These are phyloP conservation scores for Fusarium irregulare DNA, from an alignment of 2,329 filamentous ascomycete genomes.

Conservation along the genomic window DNA sequence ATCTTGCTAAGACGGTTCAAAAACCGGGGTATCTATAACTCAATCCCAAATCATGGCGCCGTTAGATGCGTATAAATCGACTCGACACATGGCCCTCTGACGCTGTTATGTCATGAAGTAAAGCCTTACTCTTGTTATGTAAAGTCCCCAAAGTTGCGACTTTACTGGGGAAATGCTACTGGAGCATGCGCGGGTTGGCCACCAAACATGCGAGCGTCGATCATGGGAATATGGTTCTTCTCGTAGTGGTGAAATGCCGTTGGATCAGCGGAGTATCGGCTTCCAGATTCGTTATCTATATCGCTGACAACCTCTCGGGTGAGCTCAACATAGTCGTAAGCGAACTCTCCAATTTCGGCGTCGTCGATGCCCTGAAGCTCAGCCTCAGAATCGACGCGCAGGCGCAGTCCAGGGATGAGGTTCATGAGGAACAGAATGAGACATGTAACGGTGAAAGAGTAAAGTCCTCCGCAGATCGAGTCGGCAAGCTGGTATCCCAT, in stretches of 20 bases:
- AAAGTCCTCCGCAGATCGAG: slow-evolving; percentile 78
- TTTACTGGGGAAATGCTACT: slow-evolving; percentile 41
- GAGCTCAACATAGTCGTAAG: slow-evolving; percentile 94
- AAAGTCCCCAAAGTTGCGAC: neutral
- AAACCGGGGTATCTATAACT: slow-evolving; percentile 46
- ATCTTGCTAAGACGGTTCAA: slow-evolving; percentile 14
- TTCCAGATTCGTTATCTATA: slow-evolving; percentile 57
- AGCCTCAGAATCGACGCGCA: slow-evolving; percentile 80
- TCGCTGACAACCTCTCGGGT: slow-evolving; percentile 67
- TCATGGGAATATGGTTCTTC: slow-evolving; percentile 62
- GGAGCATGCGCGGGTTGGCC: slow-evolving; percentile 43
- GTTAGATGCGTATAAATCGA: slow-evolving; percentile 36
- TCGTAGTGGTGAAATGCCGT: slow-evolving; percentile 57
- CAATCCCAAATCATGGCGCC: slow-evolving; percentile 39
- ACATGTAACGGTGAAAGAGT: slow-evolving; percentile 82
- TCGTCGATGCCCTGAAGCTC: slow-evolving; percentile 90
- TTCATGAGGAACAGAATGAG: slow-evolving; percentile 85
- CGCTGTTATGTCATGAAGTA: neutral
- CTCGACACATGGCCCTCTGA: slow-evolving; percentile 10
- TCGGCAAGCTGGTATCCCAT: slow-evolving; percentile 87
- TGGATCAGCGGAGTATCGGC: slow-evolving; percentile 57
- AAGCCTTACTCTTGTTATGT: neutral
- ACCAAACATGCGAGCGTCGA: slow-evolving; percentile 57
- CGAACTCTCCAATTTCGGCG: slow-evolving; percentile 91
- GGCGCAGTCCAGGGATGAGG: slow-evolving; percentile 77